These are phyloP conservation scores for Cyclocybe aegerita DNA, from an alignment of 768 basidiomycete species.

Conservation along the genomic window DNA sequence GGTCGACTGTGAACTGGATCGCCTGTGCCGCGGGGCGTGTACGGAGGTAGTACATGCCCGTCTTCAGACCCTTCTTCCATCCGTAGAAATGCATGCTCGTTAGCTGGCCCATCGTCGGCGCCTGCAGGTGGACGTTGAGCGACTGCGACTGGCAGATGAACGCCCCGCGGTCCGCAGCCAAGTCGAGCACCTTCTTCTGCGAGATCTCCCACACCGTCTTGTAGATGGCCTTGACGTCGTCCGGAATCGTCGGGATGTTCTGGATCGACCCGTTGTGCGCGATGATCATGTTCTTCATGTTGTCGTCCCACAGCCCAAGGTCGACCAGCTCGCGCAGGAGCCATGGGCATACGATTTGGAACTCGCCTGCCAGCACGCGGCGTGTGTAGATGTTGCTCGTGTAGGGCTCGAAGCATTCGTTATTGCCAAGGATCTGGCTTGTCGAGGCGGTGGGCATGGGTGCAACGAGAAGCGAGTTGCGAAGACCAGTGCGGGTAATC, in stretches of 20 bases:
- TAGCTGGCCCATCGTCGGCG: constrained; percentile 88
- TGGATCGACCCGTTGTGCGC: constrained; percentile 91
- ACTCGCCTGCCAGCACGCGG: constrained; percentile 98
- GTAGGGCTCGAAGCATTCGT: constrained; percentile 99
- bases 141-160: constrained; percentile 97
- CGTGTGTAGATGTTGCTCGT: constrained; percentile 99
- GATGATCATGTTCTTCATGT: constrained; percentile 99
- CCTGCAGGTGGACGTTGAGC: constrained; percentile 89
- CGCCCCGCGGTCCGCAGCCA: constrained; percentile 98
- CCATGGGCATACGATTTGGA: constrained; percentile 99
- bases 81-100: constrained; percentile 98
- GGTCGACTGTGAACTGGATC: constrained; percentile 97
- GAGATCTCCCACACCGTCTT: constrained; percentile 99
- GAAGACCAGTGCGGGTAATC: constrained; percentile 75
- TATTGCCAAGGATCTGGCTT: constrained; percentile 96
- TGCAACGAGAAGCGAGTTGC: constrained; percentile 88
- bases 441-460: constrained; percentile 99
- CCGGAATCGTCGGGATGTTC: constrained; percentile 85
- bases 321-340: constrained; percentile 97
- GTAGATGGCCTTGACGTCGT: constrained; percentile 95
- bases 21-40: constrained; percentile 94
- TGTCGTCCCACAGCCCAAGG: constrained; percentile 92
- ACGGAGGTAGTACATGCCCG: constrained; percentile 97
- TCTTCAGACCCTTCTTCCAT: constrained; percentile 99
- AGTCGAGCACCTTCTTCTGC: constrained; percentile 97